A percentile compares a stretch with the other conserved stretches of the same genome.
phyloP scores from a whole-genome alignment of 768 basidiomycete genomes.

The Leccinum variicolor region DNA sequence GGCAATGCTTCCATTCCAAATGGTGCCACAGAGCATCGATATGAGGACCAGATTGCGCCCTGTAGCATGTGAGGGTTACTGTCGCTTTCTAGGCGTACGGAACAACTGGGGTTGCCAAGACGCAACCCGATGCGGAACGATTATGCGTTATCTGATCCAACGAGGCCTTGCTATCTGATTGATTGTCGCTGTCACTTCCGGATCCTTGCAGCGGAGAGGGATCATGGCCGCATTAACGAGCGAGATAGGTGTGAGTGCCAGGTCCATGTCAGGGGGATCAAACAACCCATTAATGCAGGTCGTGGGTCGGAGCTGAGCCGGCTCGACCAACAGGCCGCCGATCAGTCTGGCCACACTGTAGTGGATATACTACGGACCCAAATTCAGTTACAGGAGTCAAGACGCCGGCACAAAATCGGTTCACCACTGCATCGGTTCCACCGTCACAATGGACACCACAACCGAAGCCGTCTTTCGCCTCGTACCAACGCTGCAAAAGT shows the following conservation, averaged over 20 bases:
- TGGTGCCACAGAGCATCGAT: slow-evolving; percentile 9
- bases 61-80: neutral
- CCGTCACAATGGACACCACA: slow-evolving; percentile 21
- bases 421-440: neutral
- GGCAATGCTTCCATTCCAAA: slow-evolving; percentile 6
- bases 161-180: neutral
- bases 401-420: neutral
- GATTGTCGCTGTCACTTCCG: neutral
- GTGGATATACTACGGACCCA: neutral
- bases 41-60: neutral
- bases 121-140: slow-evolving; percentile 10
- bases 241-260: neutral
- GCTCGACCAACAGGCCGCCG: too few relatives aligned
- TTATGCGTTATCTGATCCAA: slow-evolving; percentile 26
- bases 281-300: too few relatives aligned
- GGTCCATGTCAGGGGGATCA: too few relatives aligned
- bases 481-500: slow-evolving; percentile 78
- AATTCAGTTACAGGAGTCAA: neutral
- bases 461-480: slow-evolving; percentile 67
- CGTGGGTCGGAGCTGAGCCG: too few relatives aligned
- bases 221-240: neutral
- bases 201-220: neutral
- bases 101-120: neutral
- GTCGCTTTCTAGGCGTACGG: neutral
- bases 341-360: neutral